Conservation (phyloP, 306 rosid species). For the Sindora glabra region DNA sequence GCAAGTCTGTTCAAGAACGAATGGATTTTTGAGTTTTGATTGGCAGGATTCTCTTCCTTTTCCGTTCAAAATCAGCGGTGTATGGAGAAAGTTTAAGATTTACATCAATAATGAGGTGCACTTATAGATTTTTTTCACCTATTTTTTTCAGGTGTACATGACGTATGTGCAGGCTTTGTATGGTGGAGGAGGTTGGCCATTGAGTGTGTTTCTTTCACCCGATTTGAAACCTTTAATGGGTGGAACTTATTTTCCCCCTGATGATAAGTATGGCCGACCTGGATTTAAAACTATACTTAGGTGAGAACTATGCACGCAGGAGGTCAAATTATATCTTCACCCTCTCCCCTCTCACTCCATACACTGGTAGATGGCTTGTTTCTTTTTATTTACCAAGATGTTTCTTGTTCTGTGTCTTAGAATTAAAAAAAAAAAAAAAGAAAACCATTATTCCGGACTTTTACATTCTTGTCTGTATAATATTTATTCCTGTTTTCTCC, state of each 20-base stretch:
- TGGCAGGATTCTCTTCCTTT: not conserved
- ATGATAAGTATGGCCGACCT: slow-evolving; percentile 80
- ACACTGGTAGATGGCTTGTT: not conserved
- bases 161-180: slow-evolving; percentile 93
- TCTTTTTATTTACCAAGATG: not conserved
- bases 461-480: not conserved
- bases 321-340: slow-evolving; percentile 14
- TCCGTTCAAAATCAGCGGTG: not conserved
- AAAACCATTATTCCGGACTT: not conserved
- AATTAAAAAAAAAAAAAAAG: no score
- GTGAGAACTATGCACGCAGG: slow-evolving; percentile 35
- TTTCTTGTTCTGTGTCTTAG: not conserved
- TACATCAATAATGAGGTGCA: not conserved
- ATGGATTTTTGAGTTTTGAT: not conserved
- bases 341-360: not conserved
- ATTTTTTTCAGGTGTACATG: slow-evolving; percentile 81
- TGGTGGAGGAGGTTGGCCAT: slow-evolving; percentile 99
- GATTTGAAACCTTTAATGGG: slow-evolving; percentile 96
- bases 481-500: slow-evolving; percentile 19
- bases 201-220: slow-evolving; percentile 80
- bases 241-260: slow-evolving; percentile 95
- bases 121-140: not conserved
- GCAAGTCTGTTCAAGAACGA: not conserved
- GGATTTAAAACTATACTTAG: slow-evolving; percentile 84
- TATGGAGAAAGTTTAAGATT: slow-evolving; percentile 5